Percentiles rank a stretch among this genome's conserved stretches.
Evolutionary conservation across 108 stramenopile genomes (phyloP).

Genomic region (Epipyxis sp.): DNA sequence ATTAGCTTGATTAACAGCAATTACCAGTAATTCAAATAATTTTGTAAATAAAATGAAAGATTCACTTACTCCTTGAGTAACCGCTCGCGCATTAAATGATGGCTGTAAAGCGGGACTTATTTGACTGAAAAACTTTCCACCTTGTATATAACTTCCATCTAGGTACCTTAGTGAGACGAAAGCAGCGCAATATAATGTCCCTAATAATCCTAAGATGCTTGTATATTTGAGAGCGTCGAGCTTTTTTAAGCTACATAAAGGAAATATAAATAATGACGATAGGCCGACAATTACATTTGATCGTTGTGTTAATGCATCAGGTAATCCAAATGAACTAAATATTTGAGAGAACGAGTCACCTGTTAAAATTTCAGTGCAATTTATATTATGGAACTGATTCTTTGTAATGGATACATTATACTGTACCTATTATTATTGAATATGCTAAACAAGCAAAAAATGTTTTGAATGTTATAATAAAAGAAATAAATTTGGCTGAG

Average conservation of each 20-base stretch:
- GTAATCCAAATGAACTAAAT: not conserved
- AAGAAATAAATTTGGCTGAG: constrained; percentile 70
- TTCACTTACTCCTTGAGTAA: too few relatives aligned
- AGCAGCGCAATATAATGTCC: constrained; percentile 41
- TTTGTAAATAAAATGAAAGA: too few relatives aligned
- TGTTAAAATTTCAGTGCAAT: too few relatives aligned
- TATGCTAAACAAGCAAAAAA: constrained; percentile 78
- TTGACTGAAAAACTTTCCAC: constrained; percentile 64
- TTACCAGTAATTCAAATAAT: too few relatives aligned
- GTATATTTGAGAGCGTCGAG: not conserved
- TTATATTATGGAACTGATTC: too few relatives aligned
- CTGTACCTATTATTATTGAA: constrained; percentile 92
- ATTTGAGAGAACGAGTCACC: constrained; percentile 63
- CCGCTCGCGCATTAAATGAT: constrained; percentile 44
- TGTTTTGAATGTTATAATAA: constrained; percentile 76
- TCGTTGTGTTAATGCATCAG: constrained; percentile 42
- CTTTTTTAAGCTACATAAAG: constrained; percentile 47
- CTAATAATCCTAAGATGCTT: constrained; percentile 28
- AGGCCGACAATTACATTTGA: constrained; percentile 67
- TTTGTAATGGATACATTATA: too few relatives aligned
- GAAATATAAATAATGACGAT: constrained; percentile 72
- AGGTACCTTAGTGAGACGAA: constrained; percentile 41
- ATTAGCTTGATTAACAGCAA: too few relatives aligned
- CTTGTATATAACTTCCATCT: constrained; percentile 26
- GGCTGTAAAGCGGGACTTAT: constrained; percentile 48